Conservation (phyloP, 345 rosid genomes). For the Lumnitzera racemosa region DNA sequence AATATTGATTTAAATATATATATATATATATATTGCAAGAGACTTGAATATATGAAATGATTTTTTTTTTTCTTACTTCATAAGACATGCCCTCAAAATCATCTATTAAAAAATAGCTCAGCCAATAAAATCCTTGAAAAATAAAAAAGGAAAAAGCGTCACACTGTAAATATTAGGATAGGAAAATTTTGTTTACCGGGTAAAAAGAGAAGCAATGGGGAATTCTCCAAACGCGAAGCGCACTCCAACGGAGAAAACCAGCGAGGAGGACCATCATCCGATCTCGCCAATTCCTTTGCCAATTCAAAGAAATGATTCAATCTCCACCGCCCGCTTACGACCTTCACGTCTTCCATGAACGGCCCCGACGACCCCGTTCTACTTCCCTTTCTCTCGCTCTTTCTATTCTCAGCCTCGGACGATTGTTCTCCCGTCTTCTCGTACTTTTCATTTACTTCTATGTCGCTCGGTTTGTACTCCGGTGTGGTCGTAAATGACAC, state of each 20-base stretch:
- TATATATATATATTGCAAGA: too few relatives aligned
- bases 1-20: too few relatives aligned
- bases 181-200: conserved; percentile 36
- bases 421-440: conserved; percentile 2
- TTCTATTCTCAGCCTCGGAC: conserved; percentile 1
- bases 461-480: too few relatives aligned
- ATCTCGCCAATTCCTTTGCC: conserved; percentile 31
- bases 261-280: conserved; percentile 55
- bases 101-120: too few relatives aligned
- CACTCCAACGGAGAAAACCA: conserved; percentile 72
- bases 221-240: conserved; percentile 30
- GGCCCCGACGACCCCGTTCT: background rate
- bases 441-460: background rate
- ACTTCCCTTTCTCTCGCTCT: background rate
- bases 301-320: conserved; percentile 44
- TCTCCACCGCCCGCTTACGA: conserved; percentile 8
- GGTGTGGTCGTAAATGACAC: conserved; percentile 1
- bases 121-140: too few relatives aligned
- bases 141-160: too few relatives aligned
- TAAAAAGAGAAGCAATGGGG: conserved; percentile 67
- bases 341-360: conserved; percentile 10
- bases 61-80: too few relatives aligned
- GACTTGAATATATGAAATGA: too few relatives aligned
- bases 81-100: too few relatives aligned
- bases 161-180: background rate